Evolutionary conservation across 768 basidiomycete genomes (phyloP).

Genomic region (Psilocybe cubensis): DNA sequence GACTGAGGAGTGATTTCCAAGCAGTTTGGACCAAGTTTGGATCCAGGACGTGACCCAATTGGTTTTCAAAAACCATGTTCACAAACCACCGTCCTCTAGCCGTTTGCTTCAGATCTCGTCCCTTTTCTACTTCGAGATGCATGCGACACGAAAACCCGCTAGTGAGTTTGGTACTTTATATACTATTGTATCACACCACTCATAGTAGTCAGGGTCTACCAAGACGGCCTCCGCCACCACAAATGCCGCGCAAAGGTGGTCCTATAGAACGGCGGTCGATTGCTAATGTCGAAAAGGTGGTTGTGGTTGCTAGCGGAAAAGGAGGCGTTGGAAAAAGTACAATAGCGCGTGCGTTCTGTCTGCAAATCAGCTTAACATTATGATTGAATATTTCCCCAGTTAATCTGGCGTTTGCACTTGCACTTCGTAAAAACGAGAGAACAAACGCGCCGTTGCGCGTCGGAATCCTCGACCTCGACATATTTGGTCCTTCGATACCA

Average conservation of each 20-base stretch:
- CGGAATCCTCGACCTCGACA: conserved; percentile 91
- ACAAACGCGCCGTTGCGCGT: conserved; percentile 58
- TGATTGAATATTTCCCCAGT: conserved; percentile 42
- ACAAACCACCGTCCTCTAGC: neutral
- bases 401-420: conserved; percentile 81
- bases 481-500: conserved; percentile 94
- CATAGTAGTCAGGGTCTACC: conserved; percentile 32
- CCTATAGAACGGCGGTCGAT: conserved; percentile 59
- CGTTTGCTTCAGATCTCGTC: conserved; percentile 11
- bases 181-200: neutral
- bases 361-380: neutral
- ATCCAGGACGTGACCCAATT: neutral
- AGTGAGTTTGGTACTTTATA: conserved; percentile 31
- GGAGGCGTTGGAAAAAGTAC: conserved; percentile 98
- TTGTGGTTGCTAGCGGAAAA: conserved; percentile 91
- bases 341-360: conserved; percentile 66
- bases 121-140: conserved; percentile 24
- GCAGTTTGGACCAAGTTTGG: no score
- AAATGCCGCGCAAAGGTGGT: conserved; percentile 62
- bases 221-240: conserved; percentile 44
- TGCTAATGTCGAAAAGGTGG: conserved; percentile 76
- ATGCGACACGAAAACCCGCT: conserved; percentile 60
- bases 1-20: no score
- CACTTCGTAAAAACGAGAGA: conserved; percentile 40
- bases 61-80: neutral